Conservation (phyloP, 495 filamentous ascomycete genomes). For the Podospora pseudoanserina region DNA sequence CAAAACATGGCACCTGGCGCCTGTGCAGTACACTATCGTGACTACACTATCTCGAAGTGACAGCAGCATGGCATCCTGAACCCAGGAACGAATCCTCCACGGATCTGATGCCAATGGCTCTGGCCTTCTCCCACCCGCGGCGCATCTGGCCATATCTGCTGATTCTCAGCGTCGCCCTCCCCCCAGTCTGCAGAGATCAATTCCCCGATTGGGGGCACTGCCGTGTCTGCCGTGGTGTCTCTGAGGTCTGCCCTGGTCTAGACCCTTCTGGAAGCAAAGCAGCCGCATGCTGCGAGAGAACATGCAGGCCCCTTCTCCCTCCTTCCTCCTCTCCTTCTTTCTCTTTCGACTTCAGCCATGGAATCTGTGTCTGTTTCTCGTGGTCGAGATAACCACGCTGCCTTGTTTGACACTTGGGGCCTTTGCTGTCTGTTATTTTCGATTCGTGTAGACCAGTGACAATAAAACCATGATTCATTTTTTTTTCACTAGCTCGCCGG, state of each 20-base stretch:
- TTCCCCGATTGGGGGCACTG: neutral
- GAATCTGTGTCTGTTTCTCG: neutral
- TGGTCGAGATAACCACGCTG: neutral
- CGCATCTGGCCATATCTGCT: neutral
- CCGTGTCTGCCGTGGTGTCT: neutral
- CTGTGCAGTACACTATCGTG: too few relatives aligned
- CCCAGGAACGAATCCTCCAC: too few relatives aligned
- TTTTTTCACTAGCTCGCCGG: neutral
- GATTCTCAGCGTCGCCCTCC: too few relatives aligned
- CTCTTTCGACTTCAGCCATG: neutral
- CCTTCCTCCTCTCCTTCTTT: neutral
- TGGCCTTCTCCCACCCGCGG: too few relatives aligned
- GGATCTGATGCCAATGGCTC: too few relatives aligned
- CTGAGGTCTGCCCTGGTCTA: neutral
- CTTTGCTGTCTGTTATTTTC: neutral
- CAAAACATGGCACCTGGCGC: too few relatives aligned
- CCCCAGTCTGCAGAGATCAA: neutral
- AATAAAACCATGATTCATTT: neutral
- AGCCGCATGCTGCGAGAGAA: neutral
- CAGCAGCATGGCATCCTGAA: too few relatives aligned
- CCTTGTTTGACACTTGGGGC: neutral
- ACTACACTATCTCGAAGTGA: too few relatives aligned
- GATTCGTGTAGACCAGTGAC: neutral
- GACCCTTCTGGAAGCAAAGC: neutral
- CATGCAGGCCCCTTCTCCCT: neutral